Conservation (phyloP, 257 asterid species). For the Solanum sejunctum region DNA sequence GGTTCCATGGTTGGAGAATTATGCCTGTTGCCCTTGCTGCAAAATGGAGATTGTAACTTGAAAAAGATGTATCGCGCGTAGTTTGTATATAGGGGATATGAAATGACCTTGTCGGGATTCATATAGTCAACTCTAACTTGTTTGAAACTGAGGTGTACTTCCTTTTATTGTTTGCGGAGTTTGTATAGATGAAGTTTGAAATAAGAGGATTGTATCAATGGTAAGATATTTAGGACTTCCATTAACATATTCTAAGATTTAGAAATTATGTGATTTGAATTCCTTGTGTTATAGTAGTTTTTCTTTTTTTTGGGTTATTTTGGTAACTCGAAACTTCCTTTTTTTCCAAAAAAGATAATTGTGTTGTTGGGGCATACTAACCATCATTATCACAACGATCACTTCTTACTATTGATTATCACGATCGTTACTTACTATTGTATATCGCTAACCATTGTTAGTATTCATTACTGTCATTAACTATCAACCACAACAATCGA, state of each 20-base stretch:
- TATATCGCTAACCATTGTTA: no score
- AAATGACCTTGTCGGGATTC: neutral
- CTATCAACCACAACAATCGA: no score
- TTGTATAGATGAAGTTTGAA: neutral
- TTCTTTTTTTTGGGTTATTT: neutral
- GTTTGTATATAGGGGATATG: neutral
- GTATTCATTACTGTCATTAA: no score
- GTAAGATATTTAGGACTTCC: neutral
- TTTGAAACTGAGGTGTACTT: neutral
- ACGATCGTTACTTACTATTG: no score
- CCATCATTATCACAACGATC: no score
- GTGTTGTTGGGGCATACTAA: no score
- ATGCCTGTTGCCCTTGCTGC: conserved; percentile 12
- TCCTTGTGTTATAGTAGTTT: neutral
- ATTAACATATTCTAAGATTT: neutral
- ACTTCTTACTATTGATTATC: no score
- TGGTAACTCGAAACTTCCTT: neutral
- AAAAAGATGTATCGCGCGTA: neutral
- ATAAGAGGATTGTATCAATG: neutral
- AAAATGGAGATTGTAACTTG: conserved; percentile 20
- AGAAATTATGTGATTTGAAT: neutral
- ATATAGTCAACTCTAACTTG: neutral
- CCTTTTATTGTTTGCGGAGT: neutral
- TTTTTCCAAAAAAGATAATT: no score
- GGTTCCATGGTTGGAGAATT: conserved; percentile 8